Conservation (phyloP, 441 rosid genomes). For the Melastoma candidum region DNA sequence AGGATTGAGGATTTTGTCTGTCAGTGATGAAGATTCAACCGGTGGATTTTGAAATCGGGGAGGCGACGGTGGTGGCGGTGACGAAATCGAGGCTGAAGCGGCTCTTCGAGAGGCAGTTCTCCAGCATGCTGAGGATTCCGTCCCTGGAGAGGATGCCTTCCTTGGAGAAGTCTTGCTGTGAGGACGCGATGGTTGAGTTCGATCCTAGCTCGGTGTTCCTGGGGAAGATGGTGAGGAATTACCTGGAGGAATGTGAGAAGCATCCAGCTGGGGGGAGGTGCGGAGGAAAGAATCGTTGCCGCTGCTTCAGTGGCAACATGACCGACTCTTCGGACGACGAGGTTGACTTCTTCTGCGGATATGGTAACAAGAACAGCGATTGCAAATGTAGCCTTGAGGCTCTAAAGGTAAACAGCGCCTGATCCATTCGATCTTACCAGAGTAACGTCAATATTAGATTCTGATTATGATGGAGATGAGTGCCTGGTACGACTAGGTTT, state of each 20-base stretch:
- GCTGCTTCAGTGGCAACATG: constrained; percentile 46
- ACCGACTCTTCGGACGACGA: constrained; percentile 64
- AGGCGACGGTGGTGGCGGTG: constrained; percentile 37
- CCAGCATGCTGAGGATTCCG: constrained; percentile 32
- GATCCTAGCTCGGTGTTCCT: constrained; percentile 88
- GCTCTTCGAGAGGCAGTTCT: constrained; percentile 76
- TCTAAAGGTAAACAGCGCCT: constrained; percentile 41
- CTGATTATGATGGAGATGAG: not conserved
- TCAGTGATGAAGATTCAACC: constrained; percentile 65
- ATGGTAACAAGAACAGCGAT: constrained; percentile 19
- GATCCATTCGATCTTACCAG: not conserved
- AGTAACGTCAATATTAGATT: not conserved
- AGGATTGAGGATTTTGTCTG: too few species aligned
- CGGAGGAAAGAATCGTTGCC: constrained; percentile 38
- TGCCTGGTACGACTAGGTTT: constrained; percentile 27
- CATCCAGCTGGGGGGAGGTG: constrained; percentile 33
- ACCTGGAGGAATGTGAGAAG: constrained; percentile 60
- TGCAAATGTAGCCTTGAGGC: constrained; percentile 40
- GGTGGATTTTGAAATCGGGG: constrained; percentile 33
- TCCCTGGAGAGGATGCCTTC: constrained; percentile 26
- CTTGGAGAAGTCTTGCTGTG: constrained; percentile 25
- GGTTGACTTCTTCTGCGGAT: constrained; percentile 24
- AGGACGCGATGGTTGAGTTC: constrained; percentile 32
- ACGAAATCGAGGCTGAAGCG: constrained; percentile 69
- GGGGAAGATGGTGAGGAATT: constrained; percentile 67